phyloP scores from a whole-genome alignment of 2,329 filamentous ascomycete species.

The Aphanocladium album region DNA sequence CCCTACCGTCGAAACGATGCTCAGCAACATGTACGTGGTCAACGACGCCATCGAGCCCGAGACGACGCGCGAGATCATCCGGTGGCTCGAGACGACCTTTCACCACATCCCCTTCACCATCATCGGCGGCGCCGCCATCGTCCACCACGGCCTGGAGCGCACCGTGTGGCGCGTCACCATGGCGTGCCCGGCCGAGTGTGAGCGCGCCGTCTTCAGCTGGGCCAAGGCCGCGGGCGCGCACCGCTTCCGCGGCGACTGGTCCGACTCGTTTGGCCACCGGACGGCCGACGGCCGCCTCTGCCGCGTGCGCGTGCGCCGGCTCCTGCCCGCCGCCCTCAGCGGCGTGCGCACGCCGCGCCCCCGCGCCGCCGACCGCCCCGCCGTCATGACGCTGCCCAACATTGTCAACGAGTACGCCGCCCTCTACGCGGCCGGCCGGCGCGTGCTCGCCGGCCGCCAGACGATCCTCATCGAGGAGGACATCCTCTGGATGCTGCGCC shows the following conservation, averaged over 20 bases:
- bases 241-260: constrained; percentile 14
- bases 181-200: constrained; percentile 33
- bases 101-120: constrained; percentile 42
- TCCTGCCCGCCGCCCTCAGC: constrained; percentile 28
- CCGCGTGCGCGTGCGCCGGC: constrained; percentile 31
- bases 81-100: constrained; percentile 26
- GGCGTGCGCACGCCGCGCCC: constrained; percentile 19
- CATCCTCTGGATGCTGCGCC: constrained; percentile 31
- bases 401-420: constrained; percentile 31
- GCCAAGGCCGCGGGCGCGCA: constrained; percentile 30
- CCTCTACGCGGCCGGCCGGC: neutral
- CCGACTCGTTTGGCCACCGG: constrained; percentile 33
- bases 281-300: constrained; percentile 25
- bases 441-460: neutral
- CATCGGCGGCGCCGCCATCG: constrained; percentile 40
- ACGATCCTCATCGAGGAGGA: constrained; percentile 24
- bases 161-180: constrained; percentile 33
- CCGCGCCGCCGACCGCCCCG: constrained; percentile 8
- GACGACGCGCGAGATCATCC: constrained; percentile 24
- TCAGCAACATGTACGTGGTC: neutral
- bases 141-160: constrained; percentile 36
- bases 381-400: constrained; percentile 30
- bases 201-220: constrained; percentile 37
- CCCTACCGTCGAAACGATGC: neutral
- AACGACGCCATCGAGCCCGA: neutral